Evolutionary conservation across 2,329 filamentous ascomycete species (phyloP).

Genomic region (Apiospora rasikravindrae): DNA sequence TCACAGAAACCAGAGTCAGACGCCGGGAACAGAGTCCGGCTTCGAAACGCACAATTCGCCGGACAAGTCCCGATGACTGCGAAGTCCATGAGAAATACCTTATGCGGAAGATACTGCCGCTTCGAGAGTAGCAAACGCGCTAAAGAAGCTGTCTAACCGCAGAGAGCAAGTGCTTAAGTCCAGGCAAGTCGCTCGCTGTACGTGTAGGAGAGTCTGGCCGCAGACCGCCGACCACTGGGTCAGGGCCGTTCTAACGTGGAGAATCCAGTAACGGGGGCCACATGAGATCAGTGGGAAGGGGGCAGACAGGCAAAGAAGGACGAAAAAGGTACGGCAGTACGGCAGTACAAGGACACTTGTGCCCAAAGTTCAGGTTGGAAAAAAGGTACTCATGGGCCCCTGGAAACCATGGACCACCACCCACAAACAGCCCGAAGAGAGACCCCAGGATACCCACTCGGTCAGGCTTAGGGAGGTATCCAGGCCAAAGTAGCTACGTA

Average conservation of each 20-base stretch:
- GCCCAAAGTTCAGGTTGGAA: slow-evolving; percentile 15
- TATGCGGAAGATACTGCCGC: slow-evolving; percentile 10
- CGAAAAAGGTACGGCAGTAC: slow-evolving; percentile 10
- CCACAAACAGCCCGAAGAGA: slow-evolving; percentile 21
- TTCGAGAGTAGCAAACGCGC: not conserved
- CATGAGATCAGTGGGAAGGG: slow-evolving; percentile 19
- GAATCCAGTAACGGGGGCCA: slow-evolving; percentile 17
- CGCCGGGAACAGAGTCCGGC: slow-evolving; percentile 18
- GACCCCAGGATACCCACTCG: slow-evolving; percentile 18
- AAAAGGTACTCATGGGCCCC: slow-evolving; percentile 15
- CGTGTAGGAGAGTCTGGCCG: not conserved
- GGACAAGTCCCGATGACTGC: slow-evolving; percentile 12
- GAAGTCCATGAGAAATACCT: not conserved
- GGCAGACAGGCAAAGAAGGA: not conserved
- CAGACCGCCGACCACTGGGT: slow-evolving; percentile 18
- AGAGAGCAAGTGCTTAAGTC: not conserved
- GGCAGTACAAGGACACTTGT: not conserved
- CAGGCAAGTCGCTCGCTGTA: slow-evolving; percentile 9
- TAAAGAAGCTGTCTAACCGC: not conserved
- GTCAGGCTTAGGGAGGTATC: slow-evolving; percentile 12
- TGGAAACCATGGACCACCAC: slow-evolving; percentile 18
- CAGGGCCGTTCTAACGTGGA: slow-evolving; percentile 21
- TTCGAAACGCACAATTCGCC: slow-evolving; percentile 13
- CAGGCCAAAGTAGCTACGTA: slow-evolving; percentile 13
- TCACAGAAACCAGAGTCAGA: slow-evolving; percentile 21